Percentiles rank a stretch among this genome's conserved stretches.
Evolutionary conservation across 1,139 yeast genomes (phyloP).

Genomic region (Scheffersomyces cryptocercus): DNA sequence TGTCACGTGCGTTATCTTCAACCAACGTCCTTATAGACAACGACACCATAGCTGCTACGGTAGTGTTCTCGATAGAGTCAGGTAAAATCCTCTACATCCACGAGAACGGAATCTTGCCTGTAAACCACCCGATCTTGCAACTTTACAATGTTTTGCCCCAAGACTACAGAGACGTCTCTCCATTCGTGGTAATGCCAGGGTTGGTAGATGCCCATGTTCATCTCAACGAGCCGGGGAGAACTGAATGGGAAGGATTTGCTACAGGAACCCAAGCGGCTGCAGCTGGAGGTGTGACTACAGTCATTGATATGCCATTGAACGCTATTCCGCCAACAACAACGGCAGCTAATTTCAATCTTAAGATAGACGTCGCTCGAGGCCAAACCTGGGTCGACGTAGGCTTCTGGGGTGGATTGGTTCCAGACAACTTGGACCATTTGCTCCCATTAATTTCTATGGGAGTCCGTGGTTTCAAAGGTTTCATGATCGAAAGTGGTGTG

Average conservation of each 20-base stretch:
- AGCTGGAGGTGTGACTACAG: constrained; percentile 94
- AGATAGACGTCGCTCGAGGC: constrained; percentile 73
- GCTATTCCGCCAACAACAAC: constrained; percentile 96
- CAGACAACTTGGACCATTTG: constrained; percentile 67
- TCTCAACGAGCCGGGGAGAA: constrained; percentile 89
- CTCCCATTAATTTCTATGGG: constrained; percentile 79
- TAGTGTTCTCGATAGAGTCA: constrained; percentile 59
- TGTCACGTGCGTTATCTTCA: constrained; percentile 71
- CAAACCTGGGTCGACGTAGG: constrained; percentile 94
- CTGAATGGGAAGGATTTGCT: constrained; percentile 95
- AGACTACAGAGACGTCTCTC: constrained; percentile 57
- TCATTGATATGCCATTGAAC: constrained; percentile 93
- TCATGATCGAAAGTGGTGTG: constrained; percentile 88
- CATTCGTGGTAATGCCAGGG: constrained; percentile 78
- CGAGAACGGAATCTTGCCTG: constrained; percentile 28
- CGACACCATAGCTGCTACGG: constrained; percentile 60
- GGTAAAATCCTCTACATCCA: constrained; percentile 65
- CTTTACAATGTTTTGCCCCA: constrained; percentile 43
- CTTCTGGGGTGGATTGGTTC: constrained; percentile 95
- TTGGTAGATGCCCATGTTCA: constrained; percentile 93
- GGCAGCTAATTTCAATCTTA: constrained; percentile 68
- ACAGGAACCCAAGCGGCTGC: constrained; percentile 93
- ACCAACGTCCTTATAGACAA: constrained; percentile 59
- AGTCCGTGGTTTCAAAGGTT: constrained; percentile 90
- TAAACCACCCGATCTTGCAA: constrained; percentile 37